These are phyloP conservation scores for Leccinum pachyderme DNA, from an alignment of 1,284 basidiomycete genomes.

Conservation along the genomic window DNA sequence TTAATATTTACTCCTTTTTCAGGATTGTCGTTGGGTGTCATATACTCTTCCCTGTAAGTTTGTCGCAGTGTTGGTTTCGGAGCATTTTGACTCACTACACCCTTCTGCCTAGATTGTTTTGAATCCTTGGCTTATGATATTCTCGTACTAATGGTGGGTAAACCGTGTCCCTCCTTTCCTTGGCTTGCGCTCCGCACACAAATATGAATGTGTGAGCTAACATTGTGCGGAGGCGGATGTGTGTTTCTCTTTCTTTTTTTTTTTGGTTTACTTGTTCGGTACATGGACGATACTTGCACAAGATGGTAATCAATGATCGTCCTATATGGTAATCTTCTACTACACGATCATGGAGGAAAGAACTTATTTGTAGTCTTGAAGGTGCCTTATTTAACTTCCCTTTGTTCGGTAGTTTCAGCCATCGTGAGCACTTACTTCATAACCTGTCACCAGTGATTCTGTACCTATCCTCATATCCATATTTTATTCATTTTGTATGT, in stretches of 20 bases:
- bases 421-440: not conserved
- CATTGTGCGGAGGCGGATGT: not conserved
- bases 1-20: not conserved
- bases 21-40: conserved; percentile 61
- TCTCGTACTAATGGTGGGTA: conserved; percentile 52
- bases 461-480: not conserved
- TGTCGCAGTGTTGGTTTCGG: not conserved
- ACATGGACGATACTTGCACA: not conserved
- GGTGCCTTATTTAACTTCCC: not conserved
- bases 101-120: conserved; percentile 55
- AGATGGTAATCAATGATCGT: not conserved
- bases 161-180: not conserved
- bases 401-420: not conserved
- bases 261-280: not conserved
- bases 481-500: not conserved
- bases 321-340: not conserved
- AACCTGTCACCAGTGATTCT: not conserved
- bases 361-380: not conserved
- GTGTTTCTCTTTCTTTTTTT: not conserved
- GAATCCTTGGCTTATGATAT: conserved; percentile 79
- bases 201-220: too few relatives aligned
- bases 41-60: conserved; percentile 63
- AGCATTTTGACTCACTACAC: not conserved
- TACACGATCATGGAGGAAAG: not conserved
- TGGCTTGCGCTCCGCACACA: not conserved